phyloP scores from a whole-genome alignment of 176 grass and related monocot genomes.

The Secale cereale region DNA sequence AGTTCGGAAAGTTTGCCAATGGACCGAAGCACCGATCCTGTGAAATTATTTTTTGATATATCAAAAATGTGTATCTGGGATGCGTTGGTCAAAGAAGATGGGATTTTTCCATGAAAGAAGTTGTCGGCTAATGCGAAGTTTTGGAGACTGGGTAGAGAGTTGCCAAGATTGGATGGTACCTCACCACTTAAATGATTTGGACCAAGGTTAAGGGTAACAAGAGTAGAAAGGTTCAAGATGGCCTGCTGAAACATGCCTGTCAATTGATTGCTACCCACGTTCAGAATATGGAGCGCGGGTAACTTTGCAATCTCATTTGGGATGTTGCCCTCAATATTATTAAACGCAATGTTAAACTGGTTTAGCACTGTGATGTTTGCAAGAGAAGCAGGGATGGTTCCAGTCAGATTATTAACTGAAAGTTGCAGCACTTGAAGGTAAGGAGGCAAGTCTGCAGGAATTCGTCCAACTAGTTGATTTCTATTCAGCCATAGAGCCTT shows the following conservation, averaged over 20 bases:
- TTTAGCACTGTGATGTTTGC: not conserved
- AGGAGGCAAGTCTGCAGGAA: not conserved
- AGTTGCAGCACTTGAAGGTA: not conserved
- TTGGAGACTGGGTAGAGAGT: not conserved
- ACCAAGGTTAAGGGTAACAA: not conserved
- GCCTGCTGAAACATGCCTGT: not conserved
- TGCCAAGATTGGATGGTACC: not conserved
- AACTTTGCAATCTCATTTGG: conserved; percentile 13
- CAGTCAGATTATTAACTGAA: not conserved
- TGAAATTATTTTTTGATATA: conserved; percentile 4
- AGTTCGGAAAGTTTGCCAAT: conserved; percentile 12
- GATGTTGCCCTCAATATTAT: conserved; percentile 22
- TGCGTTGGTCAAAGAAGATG: conserved; percentile 1
- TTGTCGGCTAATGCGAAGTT: not conserved
- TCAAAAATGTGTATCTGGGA: not conserved
- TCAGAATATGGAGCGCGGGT: not conserved
- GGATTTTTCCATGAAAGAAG: conserved; percentile 7
- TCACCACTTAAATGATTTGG: not conserved
- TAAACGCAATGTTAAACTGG: not conserved
- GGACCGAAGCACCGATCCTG: not conserved
- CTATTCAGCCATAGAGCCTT: not conserved
- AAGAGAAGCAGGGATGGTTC: conserved; percentile 18
- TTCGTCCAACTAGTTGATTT: not conserved
- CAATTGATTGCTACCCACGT: not conserved
- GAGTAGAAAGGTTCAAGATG: conserved; percentile 15